These are phyloP conservation scores for Pinus albicaulis DNA, from an alignment of 75 land plant species.

Conservation along the genomic window DNA sequence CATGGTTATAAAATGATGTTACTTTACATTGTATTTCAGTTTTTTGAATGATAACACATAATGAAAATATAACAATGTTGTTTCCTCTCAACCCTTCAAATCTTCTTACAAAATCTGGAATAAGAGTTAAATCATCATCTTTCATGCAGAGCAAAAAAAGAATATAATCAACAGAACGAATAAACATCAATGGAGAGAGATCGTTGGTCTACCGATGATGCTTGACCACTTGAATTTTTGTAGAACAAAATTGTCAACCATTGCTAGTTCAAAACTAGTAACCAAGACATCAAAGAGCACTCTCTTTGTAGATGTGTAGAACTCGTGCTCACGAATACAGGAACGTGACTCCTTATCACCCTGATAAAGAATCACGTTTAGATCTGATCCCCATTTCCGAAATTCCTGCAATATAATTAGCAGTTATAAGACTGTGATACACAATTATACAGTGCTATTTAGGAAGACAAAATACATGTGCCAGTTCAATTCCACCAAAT, in stretches of 20 bases:
- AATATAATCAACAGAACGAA: background rate
- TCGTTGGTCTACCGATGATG: conserved; percentile 25
- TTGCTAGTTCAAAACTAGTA: conserved; percentile 32
- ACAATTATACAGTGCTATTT: background rate
- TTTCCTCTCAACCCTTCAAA: background rate
- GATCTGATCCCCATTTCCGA: conserved; percentile 25
- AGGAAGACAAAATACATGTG: background rate
- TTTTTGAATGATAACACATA: background rate
- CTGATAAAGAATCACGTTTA: conserved; percentile 28
- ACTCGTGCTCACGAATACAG: conserved; percentile 24
- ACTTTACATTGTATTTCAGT: too few species aligned
- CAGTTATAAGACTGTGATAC: background rate
- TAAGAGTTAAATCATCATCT: background rate
- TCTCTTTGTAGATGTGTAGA: conserved; percentile 16
- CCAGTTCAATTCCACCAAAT: background rate
- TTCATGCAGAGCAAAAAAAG: background rate
- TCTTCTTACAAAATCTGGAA: background rate
- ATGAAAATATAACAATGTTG: background rate
- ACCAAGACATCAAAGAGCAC: conserved; percentile 32
- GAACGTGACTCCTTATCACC: conserved; percentile 29
- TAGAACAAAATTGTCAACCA: conserved; percentile 24
- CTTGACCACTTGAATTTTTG: conserved; percentile 31
- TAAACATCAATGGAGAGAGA: background rate
- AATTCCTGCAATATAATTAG: conserved; percentile 26
- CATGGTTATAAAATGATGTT: too few species aligned